phyloP scores from a whole-genome alignment of 805 yeast species.

The Metschnikowia aberdeeniae region DNA sequence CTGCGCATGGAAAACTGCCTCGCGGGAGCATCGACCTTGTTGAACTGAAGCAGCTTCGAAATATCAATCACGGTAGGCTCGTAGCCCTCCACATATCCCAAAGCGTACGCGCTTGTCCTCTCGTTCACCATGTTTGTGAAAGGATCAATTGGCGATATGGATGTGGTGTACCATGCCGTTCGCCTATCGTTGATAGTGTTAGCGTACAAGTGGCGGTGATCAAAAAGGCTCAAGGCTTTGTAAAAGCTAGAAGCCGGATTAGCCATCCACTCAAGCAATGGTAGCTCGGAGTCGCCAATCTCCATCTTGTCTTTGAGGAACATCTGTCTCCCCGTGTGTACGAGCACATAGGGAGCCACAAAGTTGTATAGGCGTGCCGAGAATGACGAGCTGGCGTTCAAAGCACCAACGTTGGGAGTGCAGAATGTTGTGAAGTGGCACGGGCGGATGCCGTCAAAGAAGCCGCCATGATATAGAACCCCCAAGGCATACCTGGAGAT shows the following conservation, averaged over 20 bases:
- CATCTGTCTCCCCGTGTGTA: constrained; percentile 70
- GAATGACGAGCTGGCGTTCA: constrained; percentile 41
- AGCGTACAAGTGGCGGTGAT: constrained; percentile 10
- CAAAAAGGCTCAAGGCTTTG: constrained; percentile 10
- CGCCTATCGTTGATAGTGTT: constrained; percentile 28
- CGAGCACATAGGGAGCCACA: constrained; percentile 61
- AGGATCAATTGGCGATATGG: constrained; percentile 61
- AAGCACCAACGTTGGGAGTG: constrained; percentile 64
- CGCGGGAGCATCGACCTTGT: constrained; percentile 3
- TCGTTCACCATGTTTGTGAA: constrained; percentile 47
- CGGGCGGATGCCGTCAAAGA: constrained; percentile 52
- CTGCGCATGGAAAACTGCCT: background rate
- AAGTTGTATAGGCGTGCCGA: constrained; percentile 52
- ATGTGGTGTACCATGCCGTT: constrained; percentile 80
- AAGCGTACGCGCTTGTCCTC: constrained; percentile 32
- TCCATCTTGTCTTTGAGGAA: constrained; percentile 47
- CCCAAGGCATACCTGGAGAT: constrained; percentile 81
- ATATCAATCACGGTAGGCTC: constrained; percentile 56
- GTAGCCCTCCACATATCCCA: constrained; percentile 48
- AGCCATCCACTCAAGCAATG: constrained; percentile 16
- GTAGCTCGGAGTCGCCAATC: constrained; percentile 3
- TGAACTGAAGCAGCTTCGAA: constrained; percentile 36
- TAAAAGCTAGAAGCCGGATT: constrained; percentile 12
- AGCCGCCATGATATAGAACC: constrained; percentile 48
- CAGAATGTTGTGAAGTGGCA: constrained; percentile 49